Base-by-base conservation (phyloP, 2,329 filamentous ascomycete species). In the Neofusicoccum sp. region DNA sequence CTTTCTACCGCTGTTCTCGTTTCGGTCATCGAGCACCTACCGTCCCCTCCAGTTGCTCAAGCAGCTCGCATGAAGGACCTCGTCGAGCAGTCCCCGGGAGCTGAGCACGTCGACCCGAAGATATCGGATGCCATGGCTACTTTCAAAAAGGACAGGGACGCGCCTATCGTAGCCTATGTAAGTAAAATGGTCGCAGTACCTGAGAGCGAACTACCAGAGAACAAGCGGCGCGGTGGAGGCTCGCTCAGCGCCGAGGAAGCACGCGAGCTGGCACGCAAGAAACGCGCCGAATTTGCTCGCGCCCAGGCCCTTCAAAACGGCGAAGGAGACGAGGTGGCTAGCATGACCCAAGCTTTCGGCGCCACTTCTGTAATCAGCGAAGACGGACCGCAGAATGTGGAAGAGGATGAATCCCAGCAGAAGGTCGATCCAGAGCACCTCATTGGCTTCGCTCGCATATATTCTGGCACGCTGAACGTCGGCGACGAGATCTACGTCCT, bases 111-210 rank as follows among this genome's bases (percentile, higher is more conserved):
- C 47, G 86, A 90, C 58, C 77, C 84, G 1, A 78, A 80, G 6
- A 78, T 98, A 58, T 88, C 86, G 66, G 81, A 89, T n/a, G 91
- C 93, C 4, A 93, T 98, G 87, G 77, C 89, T 1, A 82, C 86
- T 0, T 97, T 96, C 71, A 90, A 89, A 69, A 85, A 85, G 3
- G 82, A 81, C 0, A 81, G 84, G 40, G 82, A 86, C 0, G 89
- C 89, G 61, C 93, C 93, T 0, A 86, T 96, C 0, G 91, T 99
- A 1, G 93, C 91, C 7, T 99, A 96, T 66, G 90, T 99, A 63
- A 98, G 93, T 77, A 99, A 99, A 74, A 97, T 99, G 92, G 90
- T 98, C 1, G 95, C 95, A 0, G 83, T 99, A 11, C 93, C 92
- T 0, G 91, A 96, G 70, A 97, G 91, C 74, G 93, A 99, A 68